Evolutionary conservation across 2,329 filamentous ascomycete genomes (phyloP).

Genomic region (Cladosporium austrohemisphaericum): DNA sequence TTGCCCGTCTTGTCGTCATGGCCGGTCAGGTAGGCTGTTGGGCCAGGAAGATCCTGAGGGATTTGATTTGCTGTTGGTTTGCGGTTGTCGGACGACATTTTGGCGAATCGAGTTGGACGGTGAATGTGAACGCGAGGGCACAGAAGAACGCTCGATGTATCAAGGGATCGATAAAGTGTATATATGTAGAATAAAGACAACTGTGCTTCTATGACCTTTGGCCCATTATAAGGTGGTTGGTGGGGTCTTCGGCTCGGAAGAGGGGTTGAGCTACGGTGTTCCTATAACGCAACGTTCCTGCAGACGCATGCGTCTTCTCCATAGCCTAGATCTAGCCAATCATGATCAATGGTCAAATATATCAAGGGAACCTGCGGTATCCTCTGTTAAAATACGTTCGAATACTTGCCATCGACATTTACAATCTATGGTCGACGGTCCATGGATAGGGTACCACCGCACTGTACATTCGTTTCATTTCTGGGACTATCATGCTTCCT

Average conservation of each 20-base stretch:
- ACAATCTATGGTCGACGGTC: too few species aligned
- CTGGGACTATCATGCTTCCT: too few species aligned
- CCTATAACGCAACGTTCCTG: background rate
- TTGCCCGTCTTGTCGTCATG: constrained; percentile 31
- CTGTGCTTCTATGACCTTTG: background rate
- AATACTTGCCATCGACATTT: too few species aligned
- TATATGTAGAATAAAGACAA: background rate
- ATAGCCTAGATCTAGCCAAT: too few species aligned
- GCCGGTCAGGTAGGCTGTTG: constrained; percentile 34
- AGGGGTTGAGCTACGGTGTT: too few species aligned
- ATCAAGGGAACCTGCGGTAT: too few species aligned
- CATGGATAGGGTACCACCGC: too few species aligned
- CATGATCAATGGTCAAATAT: too few species aligned
- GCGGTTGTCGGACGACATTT: constrained; percentile 16
- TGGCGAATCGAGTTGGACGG: background rate
- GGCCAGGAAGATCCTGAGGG: constrained; percentile 28
- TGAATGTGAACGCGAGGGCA: background rate
- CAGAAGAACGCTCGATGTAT: too few species aligned
- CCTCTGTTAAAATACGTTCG: too few species aligned
- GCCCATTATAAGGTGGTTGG: background rate
- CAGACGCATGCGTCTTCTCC: background rate
- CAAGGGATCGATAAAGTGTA: background rate
- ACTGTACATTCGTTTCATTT: too few species aligned
- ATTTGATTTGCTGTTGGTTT: constrained; percentile 30
- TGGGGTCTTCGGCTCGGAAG: background rate